These are phyloP conservation scores for Globisporangium takayamanum DNA, from an alignment of 352 stramenopile genomes.

Conservation along the genomic window DNA sequence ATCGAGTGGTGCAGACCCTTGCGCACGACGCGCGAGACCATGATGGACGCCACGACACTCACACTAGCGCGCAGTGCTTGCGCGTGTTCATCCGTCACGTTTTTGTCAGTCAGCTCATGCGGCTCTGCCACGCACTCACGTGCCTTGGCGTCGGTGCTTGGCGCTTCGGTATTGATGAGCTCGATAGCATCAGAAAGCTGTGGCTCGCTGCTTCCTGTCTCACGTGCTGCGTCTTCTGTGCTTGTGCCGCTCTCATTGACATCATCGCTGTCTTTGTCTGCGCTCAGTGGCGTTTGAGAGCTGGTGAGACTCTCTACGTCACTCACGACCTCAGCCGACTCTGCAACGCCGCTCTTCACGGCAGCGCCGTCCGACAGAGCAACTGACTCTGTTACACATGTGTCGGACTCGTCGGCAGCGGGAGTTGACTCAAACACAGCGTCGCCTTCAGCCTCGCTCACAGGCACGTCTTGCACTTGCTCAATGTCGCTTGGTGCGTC, in stretches of 20 bases:
- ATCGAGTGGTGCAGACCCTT: constrained; percentile 12
- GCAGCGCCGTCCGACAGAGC: too few species aligned
- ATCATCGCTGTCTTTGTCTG: neutral
- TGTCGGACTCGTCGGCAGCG: too few species aligned
- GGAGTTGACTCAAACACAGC: too few species aligned
- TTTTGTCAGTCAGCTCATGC: neutral
- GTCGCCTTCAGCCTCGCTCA: too few species aligned
- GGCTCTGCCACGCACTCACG: neutral
- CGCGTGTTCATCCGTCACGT: neutral
- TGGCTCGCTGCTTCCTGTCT: neutral
- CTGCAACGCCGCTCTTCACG: too few species aligned
- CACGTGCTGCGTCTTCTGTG: too few species aligned
- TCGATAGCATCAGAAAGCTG: neutral
- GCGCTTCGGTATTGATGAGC: neutral
- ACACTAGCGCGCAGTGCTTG: neutral
- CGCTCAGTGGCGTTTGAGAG: neutral
- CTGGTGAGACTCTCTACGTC: neutral
- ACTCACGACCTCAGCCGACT: too few species aligned
- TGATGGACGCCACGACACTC: neutral
- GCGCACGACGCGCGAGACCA: constrained; percentile 4
- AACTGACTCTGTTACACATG: too few species aligned
- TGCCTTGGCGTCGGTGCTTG: neutral
- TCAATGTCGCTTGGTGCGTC: too few species aligned
- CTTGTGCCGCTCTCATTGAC: too few species aligned
- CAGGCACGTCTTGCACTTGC: neutral